Evolutionary conservation across 306 rosid genomes (phyloP).

Genomic region (Acacia melanoxylon): DNA sequence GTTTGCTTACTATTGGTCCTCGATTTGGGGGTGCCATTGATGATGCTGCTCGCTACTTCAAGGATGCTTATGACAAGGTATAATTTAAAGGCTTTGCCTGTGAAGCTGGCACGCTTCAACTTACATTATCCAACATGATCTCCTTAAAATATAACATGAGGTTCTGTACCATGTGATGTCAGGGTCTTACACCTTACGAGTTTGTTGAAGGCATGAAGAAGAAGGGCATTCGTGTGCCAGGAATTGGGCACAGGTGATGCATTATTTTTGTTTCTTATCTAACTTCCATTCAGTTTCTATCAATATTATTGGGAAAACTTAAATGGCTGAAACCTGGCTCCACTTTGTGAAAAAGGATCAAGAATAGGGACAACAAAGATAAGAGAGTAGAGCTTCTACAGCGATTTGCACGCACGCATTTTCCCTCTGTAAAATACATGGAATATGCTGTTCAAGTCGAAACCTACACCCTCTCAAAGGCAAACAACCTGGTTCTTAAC

Average conservation of each 20-base stretch:
- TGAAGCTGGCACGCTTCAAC: background rate
- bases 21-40: slow-evolving; percentile 93
- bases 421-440: slow-evolving; percentile 87
- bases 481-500: slow-evolving; percentile 77
- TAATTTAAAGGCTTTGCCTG: slow-evolving; percentile 21
- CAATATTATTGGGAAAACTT: slow-evolving; percentile 9
- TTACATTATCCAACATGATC: slow-evolving; percentile 12
- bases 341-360: slow-evolving; percentile 56
- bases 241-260: slow-evolving; percentile 83
- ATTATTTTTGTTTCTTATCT: background rate
- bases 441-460: slow-evolving; percentile 87
- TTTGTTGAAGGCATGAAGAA: slow-evolving; percentile 86
- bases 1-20: slow-evolving; percentile 91
- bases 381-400: slow-evolving; percentile 89
- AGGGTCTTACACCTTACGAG: slow-evolving; percentile 77
- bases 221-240: slow-evolving; percentile 89
- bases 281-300: background rate
- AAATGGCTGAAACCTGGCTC: slow-evolving; percentile 26
- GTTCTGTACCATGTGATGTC: slow-evolving; percentile 28
- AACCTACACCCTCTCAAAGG: slow-evolving; percentile 82
- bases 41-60: slow-evolving; percentile 87
- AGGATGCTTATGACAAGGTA: slow-evolving; percentile 80
- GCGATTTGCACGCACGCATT: slow-evolving; percentile 69
- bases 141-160: background rate
- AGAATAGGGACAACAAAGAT: slow-evolving; percentile 85